Base-by-base conservation (phyloP, 768 basidiomycete species). In the Podaxis rugospora region DNA sequence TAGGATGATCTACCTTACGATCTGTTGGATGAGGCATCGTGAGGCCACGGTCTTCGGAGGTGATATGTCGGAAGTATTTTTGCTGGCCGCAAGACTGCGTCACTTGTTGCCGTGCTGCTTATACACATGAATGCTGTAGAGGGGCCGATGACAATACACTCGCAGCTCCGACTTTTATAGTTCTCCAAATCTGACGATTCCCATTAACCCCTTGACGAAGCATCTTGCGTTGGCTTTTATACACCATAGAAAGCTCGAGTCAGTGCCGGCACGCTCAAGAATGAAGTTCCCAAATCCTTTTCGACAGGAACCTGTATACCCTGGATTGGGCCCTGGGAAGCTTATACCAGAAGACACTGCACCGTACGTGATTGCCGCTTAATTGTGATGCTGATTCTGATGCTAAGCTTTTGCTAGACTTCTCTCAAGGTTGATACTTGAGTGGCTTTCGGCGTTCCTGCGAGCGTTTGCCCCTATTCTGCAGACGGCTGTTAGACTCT, bases 371-470 rank as follows among this genome's bases (percentile, higher is more conserved):
- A 35, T 35, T 16, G 9, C 18, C 37, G 46, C 16, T 44, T 1
- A 14, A 7, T 49, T 7, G 25, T n/a, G 28, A 36, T 40, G 4
- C 4, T 40, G 18, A 25, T 21, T 55, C 52, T 16, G 21, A 39
- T 58, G 39, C 51, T 21, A 10, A 18, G 1, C 6, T 46, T 28
- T 18, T 9, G n/a, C 27, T 44, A 79, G 76, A 18, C 63, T 58
- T 28, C 60, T 76, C 10, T 81, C 81, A 6, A 71, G 68, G 44
- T 67, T 82, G 9, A 39, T 78, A 11, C 80, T 83, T 59, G 70
- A 72, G 21, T 83, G 82, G 82, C 68, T 85, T 5, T 73, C 68
- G 32, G 76, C 82, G 6, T 71, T 85, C 50, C 66, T 85, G 6
- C 63, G 67, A 18, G 81, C 82, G 14, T 23, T 56, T 55, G n/a